These are phyloP conservation scores for Pichia sp. DNA, from an alignment of 1,139 yeast genomes.

Conservation along the genomic window DNA sequence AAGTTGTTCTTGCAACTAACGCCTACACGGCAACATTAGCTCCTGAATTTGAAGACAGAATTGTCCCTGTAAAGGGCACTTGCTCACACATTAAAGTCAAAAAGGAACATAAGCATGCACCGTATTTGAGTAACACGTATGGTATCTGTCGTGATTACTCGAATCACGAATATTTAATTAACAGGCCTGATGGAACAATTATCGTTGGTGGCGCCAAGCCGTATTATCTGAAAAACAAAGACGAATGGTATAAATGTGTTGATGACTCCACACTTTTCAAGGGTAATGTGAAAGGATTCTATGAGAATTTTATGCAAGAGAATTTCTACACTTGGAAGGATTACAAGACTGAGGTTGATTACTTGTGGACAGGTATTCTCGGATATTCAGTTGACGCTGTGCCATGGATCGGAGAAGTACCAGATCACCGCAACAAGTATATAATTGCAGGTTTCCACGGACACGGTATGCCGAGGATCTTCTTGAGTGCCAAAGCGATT, in stretches of 20 bases:
- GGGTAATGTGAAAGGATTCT: slow-evolving; percentile 18
- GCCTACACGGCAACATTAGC: slow-evolving; percentile 32
- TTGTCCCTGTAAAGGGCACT: slow-evolving; percentile 25
- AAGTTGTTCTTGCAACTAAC: slow-evolving; percentile 36
- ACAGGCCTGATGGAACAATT: slow-evolving; percentile 26
- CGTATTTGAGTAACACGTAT: slow-evolving; percentile 24
- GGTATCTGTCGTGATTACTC: slow-evolving; percentile 21
- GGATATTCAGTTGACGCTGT: slow-evolving; percentile 26
- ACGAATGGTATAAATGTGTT: slow-evolving; percentile 20
- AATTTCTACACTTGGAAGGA: slow-evolving; percentile 5
- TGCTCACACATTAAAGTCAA: slow-evolving; percentile 19
- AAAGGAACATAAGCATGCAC: slow-evolving; percentile 10
- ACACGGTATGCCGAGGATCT: slow-evolving; percentile 27
- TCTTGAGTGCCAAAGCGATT: slow-evolving; percentile 22
- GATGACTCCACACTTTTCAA: slow-evolving; percentile 23
- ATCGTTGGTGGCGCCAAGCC: slow-evolving; percentile 27
- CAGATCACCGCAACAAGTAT: slow-evolving; percentile 18
- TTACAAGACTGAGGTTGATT: slow-evolving; percentile 17
- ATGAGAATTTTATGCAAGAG: slow-evolving; percentile 22
- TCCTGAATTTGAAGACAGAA: slow-evolving; percentile 21
- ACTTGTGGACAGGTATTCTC: slow-evolving; percentile 25
- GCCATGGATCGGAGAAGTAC: slow-evolving; percentile 28
- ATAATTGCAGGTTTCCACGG: slow-evolving; percentile 28
- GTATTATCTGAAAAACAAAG: slow-evolving; percentile 16
- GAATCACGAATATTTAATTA: slow-evolving; percentile 25